Base-by-base conservation (phyloP, 208 protist genomes). In the Borovskyia barvae region DNA sequence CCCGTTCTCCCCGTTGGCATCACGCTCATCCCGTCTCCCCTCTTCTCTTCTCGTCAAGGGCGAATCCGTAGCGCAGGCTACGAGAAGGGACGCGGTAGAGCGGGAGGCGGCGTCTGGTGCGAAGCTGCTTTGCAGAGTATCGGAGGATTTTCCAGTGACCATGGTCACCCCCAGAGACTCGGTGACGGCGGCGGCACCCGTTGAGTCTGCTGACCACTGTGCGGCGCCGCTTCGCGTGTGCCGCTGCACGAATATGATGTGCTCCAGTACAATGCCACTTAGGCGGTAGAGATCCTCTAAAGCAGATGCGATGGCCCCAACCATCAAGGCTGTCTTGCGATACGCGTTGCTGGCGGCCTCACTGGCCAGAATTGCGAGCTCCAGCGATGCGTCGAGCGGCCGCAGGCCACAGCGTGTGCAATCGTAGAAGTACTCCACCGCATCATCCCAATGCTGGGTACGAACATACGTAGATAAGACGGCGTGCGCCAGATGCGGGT, bases 231-330 rank as follows among this genome's bases (percentile, higher is more conserved):
- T 2, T 25, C 65, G 47, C 46, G 65, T 51, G 48, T 75, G 73
- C 14, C 72, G 75, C 35, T 78, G 75, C 22, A 93, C 86, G 17
- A 87, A 65, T 20, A 86, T 35, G 14, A 93, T 76, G 56, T 93
- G 80, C 66, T 90, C 70, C 57, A 86, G 75, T 35, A 90, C 63
- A 14, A 72, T 69, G 5, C 82, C 87, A 26, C 78, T 74, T 32
- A 90, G 62, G 33, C 75, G 56, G 51, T 73, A 90, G 24, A 93
- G 64, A 61, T 93, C 87, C 74, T 93, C 87, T 50, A 93, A 50
- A 26, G 80, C 80, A 3, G 80, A 81, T 3, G 82, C 82, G 29
- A 93, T 87, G 2, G 73, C 74, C 26, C 72, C 69, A 9, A 85
- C 82, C 55, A 82, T 76, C 46, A 65, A 48, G 39, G 87, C 87